These are phyloP conservation scores for Fragaria vesca DNA, from an alignment of 306 rosid genomes.

Conservation along the genomic window DNA sequence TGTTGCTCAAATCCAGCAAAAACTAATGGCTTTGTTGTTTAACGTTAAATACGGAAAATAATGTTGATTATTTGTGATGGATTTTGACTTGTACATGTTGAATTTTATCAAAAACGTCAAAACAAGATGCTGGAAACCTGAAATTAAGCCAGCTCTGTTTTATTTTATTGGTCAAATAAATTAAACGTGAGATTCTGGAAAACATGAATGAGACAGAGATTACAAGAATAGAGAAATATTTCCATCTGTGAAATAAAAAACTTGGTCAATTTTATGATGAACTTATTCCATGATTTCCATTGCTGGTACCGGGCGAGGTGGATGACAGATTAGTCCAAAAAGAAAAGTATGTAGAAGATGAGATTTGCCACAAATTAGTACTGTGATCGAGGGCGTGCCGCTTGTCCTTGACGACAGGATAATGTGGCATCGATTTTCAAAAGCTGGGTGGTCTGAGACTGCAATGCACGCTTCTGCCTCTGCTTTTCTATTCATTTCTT, in stretches of 20 bases:
- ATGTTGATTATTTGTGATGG: background rate
- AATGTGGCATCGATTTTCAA: background rate
- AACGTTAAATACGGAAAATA: no score
- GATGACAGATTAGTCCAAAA: background rate
- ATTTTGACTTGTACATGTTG: background rate
- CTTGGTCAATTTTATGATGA: background rate
- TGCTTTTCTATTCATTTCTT: no score
- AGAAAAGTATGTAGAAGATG: background rate
- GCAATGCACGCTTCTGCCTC: background rate
- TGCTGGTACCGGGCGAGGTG: background rate
- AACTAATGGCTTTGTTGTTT: background rate
- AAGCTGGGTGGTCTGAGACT: background rate
- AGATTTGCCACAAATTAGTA: background rate
- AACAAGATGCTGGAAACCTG: constrained; percentile 4
- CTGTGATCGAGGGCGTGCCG: background rate
- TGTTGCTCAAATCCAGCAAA: background rate
- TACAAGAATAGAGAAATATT: no score
- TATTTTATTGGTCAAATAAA: background rate
- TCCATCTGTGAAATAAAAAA: background rate
- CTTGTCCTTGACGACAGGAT: background rate
- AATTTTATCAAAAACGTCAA: background rate
- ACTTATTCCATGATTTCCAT: background rate
- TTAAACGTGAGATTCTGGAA: background rate
- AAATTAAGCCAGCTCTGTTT: background rate
- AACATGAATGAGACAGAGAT: background rate